Percentiles rank a stretch among this genome's conserved stretches.
phyloP scores from a whole-genome alignment of 345 rosid genomes.

The Eucalyptus pauciflora region DNA sequence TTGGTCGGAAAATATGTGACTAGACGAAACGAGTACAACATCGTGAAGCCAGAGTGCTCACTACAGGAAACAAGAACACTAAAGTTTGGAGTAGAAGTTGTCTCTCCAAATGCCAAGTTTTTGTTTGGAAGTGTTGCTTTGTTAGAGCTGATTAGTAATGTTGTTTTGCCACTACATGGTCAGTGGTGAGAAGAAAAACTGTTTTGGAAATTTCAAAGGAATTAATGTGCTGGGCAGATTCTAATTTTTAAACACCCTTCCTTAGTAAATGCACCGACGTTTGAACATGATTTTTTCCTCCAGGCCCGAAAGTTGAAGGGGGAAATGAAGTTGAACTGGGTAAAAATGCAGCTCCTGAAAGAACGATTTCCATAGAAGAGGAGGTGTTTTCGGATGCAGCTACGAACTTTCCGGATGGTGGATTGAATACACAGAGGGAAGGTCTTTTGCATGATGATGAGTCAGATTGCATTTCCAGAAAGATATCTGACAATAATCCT shows the following conservation, averaged over 20 bases:
- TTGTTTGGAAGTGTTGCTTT: not conserved
- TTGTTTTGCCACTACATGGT: not conserved
- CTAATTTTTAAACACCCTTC: not conserved
- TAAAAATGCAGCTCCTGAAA: conserved; percentile 17
- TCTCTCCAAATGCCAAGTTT: not conserved
- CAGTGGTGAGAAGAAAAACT: not conserved
- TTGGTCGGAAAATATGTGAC: not conserved
- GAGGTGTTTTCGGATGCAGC: conserved; percentile 62
- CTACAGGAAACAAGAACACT: not conserved
- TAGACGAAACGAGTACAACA: not conserved
- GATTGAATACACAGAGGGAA: not conserved
- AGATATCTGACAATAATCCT: not conserved
- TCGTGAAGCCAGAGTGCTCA: not conserved
- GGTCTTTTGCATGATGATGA: conserved; percentile 5
- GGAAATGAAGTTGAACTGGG: conserved; percentile 7
- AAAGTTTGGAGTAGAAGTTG: not conserved
- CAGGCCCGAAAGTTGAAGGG: conserved; percentile 25
- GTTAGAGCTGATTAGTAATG: not conserved
- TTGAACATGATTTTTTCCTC: not conserved
- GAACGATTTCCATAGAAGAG: conserved; percentile 30
- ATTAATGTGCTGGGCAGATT: not conserved
- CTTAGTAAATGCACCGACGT: not conserved
- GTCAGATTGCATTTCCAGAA: not conserved
- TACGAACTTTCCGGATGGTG: conserved; percentile 34
- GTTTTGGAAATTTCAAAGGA: not conserved